phyloP scores from a whole-genome alignment of 805 yeast species.

The Priceomyces medius region DNA sequence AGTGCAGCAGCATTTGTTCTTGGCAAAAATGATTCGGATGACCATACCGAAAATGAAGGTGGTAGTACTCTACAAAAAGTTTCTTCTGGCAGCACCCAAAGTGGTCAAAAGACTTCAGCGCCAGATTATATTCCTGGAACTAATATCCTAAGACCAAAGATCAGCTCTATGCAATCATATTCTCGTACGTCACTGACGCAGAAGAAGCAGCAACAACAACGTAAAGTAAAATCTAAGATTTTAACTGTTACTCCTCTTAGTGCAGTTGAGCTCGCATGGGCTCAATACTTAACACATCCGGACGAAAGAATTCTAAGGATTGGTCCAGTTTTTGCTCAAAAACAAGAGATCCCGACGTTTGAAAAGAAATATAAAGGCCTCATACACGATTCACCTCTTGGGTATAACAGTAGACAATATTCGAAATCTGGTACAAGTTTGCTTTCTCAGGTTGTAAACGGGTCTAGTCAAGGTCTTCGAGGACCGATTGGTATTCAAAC shows the following conservation, averaged over 20 bases:
- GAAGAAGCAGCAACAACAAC: constrained; percentile 8
- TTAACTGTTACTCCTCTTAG: constrained; percentile 47
- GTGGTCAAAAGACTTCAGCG: constrained; percentile 27
- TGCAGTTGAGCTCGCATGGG: constrained; percentile 60
- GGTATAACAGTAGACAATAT: constrained; percentile 24
- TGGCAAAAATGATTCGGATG: constrained; percentile 21
- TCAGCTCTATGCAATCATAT: constrained; percentile 35
- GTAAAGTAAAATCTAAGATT: constrained; percentile 20
- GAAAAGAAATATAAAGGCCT: constrained; percentile 59
- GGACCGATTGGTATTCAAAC: constrained; percentile 7
- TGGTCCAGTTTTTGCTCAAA: constrained; percentile 51
- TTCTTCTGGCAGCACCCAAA: constrained; percentile 28
- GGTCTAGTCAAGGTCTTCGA: constrained; percentile 26
- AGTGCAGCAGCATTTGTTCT: constrained; percentile 42
- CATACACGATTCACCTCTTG: constrained; percentile 59
- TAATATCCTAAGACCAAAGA: constrained; percentile 52
- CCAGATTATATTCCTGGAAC: constrained; percentile 61
- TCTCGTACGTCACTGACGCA: constrained; percentile 17
- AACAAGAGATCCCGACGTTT: constrained; percentile 46
- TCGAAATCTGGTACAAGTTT: constrained; percentile 25
- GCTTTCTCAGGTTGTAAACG: constrained; percentile 40
- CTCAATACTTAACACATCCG: constrained; percentile 47
- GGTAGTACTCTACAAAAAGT: constrained; percentile 13
- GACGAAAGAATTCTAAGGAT: constrained; percentile 62
- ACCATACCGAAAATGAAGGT: constrained; percentile 17